Conservation (phyloP, 192 early-diverging fungal genomes). For the Backusella psychrophila region DNA sequence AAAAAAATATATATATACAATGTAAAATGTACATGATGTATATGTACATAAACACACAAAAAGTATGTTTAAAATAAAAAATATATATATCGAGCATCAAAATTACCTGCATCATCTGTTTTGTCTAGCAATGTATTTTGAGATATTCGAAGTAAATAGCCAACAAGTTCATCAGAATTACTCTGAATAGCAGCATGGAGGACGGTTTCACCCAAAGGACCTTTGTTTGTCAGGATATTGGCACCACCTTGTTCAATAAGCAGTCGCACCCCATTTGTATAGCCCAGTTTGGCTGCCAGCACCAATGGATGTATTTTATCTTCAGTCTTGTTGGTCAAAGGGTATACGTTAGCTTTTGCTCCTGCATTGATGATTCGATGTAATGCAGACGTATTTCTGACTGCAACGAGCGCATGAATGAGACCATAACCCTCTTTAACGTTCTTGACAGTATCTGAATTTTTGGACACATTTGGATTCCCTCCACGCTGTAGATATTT, state of each 20-base stretch:
- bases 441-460: conserved; percentile 6
- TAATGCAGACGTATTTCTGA: conserved; percentile 20
- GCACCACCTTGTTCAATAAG: conserved; percentile 18
- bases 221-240: conserved; percentile 10
- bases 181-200: conserved; percentile 24
- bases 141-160: conserved; percentile 13
- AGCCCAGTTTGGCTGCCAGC: conserved; percentile 23
- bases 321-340: conserved; percentile 8
- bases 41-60: too few species aligned
- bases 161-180: conserved; percentile 9
- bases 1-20: background rate
- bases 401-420: conserved; percentile 24
- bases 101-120: conserved; percentile 10
- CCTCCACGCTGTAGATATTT: conserved; percentile 32
- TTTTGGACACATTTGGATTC: conserved; percentile 30
- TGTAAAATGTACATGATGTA: background rate
- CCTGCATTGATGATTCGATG: conserved; percentile 22
- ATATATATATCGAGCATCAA: background rate
- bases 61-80: background rate
- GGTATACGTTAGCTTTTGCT: conserved; percentile 23
- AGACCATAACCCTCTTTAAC: conserved; percentile 29
- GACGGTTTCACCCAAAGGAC: conserved; percentile 2
- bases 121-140: conserved; percentile 10
- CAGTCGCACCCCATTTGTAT: conserved; percentile 25
- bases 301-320: conserved; percentile 16